Evolutionary conservation across 768 basidiomycete genomes (phyloP), one percentile per base, ranked within the genome.

Genomic region (Leccinum disarticulatum): DNA sequence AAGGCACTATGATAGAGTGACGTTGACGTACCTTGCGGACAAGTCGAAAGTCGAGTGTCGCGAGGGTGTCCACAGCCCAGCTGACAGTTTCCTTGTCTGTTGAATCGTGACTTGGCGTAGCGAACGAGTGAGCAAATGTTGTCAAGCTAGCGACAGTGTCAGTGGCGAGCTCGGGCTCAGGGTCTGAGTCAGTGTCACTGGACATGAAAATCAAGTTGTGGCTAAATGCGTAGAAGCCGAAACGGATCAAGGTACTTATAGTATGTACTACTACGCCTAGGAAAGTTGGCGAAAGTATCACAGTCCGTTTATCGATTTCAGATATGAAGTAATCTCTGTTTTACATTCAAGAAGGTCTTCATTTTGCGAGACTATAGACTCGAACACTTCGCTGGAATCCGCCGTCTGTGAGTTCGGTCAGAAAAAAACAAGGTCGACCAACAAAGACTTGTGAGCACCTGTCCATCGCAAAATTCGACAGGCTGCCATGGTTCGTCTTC

Each of bases 401-500:
- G 72, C 73, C 15, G 82, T 81, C 91, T 93, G 68, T 58, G 31
- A n/a, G 53, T 33, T 17, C 56, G 3, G 62, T 61, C 54, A 63
- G 63, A 58, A 53, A 59, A 55, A 52, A 56, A 43, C 55, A 38
- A 35, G 60, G 30, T 13, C 19, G 13, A 9, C 33, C 22, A 25
- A 33, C 25, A 53, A 52, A 56, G 1, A 55, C 38, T 28, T 28
- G 6, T 28, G 71, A 83, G 57, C 62, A 93, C 91, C 75, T 83
- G 80, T 41, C 79, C 79, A 64, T 85, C 86, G 66, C 77, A 85
- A 70, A 86, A 92, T 52, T 86, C 79, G 25, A 91, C 76, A 50
- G 83, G 77, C 65, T 86, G 76, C 91, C 91, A 94, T 55, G 73
- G 74, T 68, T 91, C 91, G 55, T 92, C 91, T 66, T 91, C 88